A percentile compares a stretch with the other conserved stretches of the same genome.
phyloP scores from a whole-genome alignment of 345 rosid species.

The Citrus unshiu region DNA sequence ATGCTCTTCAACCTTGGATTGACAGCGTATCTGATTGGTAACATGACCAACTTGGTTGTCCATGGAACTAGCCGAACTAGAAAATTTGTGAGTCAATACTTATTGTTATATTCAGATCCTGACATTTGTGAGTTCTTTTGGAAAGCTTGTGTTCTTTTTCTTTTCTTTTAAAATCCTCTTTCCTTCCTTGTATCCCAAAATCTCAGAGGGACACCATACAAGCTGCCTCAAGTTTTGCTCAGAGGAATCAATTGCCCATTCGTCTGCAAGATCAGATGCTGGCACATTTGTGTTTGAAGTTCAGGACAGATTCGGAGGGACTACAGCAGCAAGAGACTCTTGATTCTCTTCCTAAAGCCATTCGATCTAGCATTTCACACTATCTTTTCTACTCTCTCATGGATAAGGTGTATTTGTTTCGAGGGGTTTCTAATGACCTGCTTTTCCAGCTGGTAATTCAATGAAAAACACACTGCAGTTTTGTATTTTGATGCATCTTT shows the following conservation, averaged over 20 bases:
- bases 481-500: neutral
- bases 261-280: constrained; percentile 78
- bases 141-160: no score
- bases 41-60: constrained; percentile 97
- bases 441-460: constrained; percentile 67
- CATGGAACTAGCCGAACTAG: constrained; percentile 94
- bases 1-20: constrained; percentile 92
- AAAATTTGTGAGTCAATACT: constrained; percentile 59
- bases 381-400: constrained; percentile 62
- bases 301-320: constrained; percentile 70
- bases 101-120: neutral
- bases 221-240: constrained; percentile 70
- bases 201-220: constrained; percentile 66
- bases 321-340: constrained; percentile 75
- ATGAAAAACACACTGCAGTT: neutral
- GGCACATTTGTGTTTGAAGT: constrained; percentile 70
- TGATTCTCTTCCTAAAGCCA: constrained; percentile 78
- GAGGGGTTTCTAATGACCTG: constrained; percentile 65
- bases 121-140: neutral
- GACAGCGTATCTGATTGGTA: constrained; percentile 90
- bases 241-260: constrained; percentile 54
- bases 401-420: constrained; percentile 67
- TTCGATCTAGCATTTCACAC: constrained; percentile 66
- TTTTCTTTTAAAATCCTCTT: neutral
- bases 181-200: neutral